Evolutionary conservation across 306 rosid species (phyloP), one percentile per base, ranked within the genome.

Genomic region (Vigna mungo): DNA sequence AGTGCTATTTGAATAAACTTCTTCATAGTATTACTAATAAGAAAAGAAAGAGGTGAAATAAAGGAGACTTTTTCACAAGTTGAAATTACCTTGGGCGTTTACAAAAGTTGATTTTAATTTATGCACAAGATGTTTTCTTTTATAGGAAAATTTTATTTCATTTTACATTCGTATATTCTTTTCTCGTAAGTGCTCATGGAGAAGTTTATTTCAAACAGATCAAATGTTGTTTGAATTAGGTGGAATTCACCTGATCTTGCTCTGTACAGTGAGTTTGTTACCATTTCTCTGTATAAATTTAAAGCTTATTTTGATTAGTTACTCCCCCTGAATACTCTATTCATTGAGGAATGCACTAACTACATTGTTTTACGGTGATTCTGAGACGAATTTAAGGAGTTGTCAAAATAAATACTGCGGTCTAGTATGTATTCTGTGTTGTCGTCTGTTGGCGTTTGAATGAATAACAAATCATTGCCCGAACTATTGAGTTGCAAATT

Each of bases 321-420:
- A 6, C 34, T 20, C 32, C 71, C 51, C 53, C n/a, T 74, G 6
- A 37, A n/a, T 76, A 49, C 2, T 76, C 58, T 52, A 34, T 68
- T 48, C 39, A 70, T 63, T 64, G 64, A 78, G 61, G 52, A 39
- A 21, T 78, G 44, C 52, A 25, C 72, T 49, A 65, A 62, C 69
- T 4, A 5, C 37, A 7, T 68, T 74, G 64, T 56, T 13, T 54
- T 53, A 53, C 48, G 77, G 25, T 52, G 78, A 73, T 30, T 30
- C 5, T 84, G 78, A 66, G 49, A 80, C 54, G 60, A 74, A 60
- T 47, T 14, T 41, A 66, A 62, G 9, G 56, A 37, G 65, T 76
- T 51, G 34, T 63, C n/a, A 14, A 60, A 36, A 41, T 5, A 62
- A 36, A 44, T 51, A 63, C 15, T 77, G 41, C 46, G 79, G 55